phyloP scores from a whole-genome alignment of 2,329 filamentous ascomycete genomes.

The Ascosphaera acerosa region DNA sequence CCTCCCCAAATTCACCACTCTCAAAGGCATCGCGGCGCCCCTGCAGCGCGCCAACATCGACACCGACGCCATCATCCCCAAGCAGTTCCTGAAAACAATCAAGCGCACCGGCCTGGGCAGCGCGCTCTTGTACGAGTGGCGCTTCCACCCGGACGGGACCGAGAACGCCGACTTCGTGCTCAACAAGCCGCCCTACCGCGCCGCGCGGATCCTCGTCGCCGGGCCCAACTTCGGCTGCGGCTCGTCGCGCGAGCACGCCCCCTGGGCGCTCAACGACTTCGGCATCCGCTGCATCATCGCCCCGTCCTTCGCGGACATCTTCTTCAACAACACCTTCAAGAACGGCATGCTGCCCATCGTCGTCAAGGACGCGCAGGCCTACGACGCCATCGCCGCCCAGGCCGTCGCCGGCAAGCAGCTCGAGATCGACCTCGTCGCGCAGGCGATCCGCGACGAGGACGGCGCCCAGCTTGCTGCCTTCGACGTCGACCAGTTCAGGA shows the following conservation, averaged over 20 bases:
- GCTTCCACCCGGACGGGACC: conserved; percentile 46
- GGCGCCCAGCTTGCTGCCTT: conserved; percentile 56
- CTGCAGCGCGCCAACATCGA: conserved; percentile 79
- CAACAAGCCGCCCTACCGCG: conserved; percentile 67
- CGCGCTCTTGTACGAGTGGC: conserved; percentile 66
- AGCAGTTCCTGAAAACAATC: conserved; percentile 98
- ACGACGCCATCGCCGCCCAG: conserved; percentile 49
- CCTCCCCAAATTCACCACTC: conserved; percentile 60
- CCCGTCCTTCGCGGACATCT: conserved; percentile 71
- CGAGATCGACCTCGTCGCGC: conserved; percentile 69
- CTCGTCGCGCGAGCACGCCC: conserved; percentile 77
- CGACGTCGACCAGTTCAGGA: conserved; percentile 78
- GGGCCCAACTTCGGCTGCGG: conserved; percentile 93
- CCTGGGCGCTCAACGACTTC: conserved; percentile 91
- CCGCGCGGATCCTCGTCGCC: conserved; percentile 69
- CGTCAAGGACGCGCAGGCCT: conserved; percentile 38
- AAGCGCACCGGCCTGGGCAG: conserved; percentile 82
- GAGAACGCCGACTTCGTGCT: conserved; percentile 67
- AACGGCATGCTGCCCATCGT: conserved; percentile 89
- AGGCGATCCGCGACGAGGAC: conserved; percentile 49
- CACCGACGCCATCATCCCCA: conserved; percentile 98
- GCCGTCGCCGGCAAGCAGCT: conserved; percentile 59
- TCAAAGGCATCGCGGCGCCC: conserved; percentile 71
- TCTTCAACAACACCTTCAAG: conserved; percentile 99
- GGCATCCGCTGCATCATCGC: conserved; percentile 88